These are phyloP conservation scores for Amaranthus tricolor DNA, from an alignment of 179 eudicot species.

Conservation along the genomic window DNA sequence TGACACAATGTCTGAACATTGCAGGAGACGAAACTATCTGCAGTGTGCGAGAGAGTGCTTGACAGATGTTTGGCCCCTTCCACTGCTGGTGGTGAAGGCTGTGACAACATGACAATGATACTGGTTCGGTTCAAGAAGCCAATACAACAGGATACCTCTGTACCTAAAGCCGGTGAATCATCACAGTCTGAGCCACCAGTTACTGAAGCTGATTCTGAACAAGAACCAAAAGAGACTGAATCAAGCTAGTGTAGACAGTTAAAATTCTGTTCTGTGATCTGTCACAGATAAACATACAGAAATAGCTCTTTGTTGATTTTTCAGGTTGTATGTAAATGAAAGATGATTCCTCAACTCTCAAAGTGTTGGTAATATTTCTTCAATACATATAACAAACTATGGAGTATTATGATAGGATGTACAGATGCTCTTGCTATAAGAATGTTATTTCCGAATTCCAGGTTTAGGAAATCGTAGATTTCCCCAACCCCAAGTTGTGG, in stretches of 20 bases:
- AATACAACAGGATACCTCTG: constrained; percentile 12
- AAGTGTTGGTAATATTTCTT: constrained; percentile 5
- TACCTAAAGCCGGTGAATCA: constrained; percentile 25
- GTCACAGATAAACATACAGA: not conserved
- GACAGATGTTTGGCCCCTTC: constrained; percentile 80
- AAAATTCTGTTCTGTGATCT: not conserved
- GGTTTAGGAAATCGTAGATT: constrained; percentile 6
- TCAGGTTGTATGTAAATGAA: constrained; percentile 24
- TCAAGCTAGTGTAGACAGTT: constrained; percentile 19
- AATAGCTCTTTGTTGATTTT: constrained; percentile 8
- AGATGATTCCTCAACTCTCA: not conserved
- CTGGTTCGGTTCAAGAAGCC: constrained; percentile 77
- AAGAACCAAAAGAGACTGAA: constrained; percentile 25
- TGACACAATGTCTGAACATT: constrained; percentile 2
- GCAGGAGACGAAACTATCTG: constrained; percentile 77
- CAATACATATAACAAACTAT: constrained; percentile 16
- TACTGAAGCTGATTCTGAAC: constrained; percentile 11
- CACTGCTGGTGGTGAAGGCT: constrained; percentile 88
- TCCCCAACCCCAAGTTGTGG: too few species aligned
- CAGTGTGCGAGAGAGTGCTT: constrained; percentile 64
- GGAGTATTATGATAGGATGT: constrained; percentile 25
- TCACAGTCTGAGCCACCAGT: constrained; percentile 23
- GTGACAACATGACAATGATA: constrained; percentile 97
- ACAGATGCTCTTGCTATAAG: constrained; percentile 14
- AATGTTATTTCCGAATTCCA: not conserved